Percentiles rank a stretch among this genome's conserved stretches.
Evolutionary conservation across 2,329 filamentous ascomycete species (phyloP).

Genomic region (Metarhizium sp.): DNA sequence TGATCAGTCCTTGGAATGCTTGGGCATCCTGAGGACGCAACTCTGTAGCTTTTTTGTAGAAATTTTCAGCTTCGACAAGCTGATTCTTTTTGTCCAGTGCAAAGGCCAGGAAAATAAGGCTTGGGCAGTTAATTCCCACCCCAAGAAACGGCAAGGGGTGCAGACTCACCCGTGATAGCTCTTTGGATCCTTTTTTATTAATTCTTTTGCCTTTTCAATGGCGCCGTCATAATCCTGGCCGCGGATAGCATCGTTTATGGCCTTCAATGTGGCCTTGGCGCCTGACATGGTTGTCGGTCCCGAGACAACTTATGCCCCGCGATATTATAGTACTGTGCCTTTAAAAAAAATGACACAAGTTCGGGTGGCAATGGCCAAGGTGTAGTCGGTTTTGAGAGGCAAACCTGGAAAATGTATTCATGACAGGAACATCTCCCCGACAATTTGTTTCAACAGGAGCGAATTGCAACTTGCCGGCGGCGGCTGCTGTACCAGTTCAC

Average conservation of each 20-base stretch:
- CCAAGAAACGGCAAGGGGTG: not conserved
- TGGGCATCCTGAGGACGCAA: constrained; percentile 70
- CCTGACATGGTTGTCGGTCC: constrained; percentile 31
- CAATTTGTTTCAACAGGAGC: not conserved
- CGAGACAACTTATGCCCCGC: not conserved
- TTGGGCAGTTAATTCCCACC: constrained; percentile 21
- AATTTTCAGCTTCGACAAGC: constrained; percentile 62
- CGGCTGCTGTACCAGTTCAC: not conserved
- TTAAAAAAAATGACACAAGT: not conserved
- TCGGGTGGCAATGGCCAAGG: not conserved
- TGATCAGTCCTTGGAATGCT: constrained; percentile 83
- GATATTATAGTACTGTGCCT: not conserved
- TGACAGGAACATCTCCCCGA: not conserved
- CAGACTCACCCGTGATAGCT: constrained; percentile 68
- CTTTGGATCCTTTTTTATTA: constrained; percentile 62
- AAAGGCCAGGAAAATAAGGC: constrained; percentile 80
- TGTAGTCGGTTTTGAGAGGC: not conserved
- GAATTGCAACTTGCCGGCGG: not conserved
- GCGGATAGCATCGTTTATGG: constrained; percentile 69
- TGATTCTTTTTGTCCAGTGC: constrained; percentile 69
- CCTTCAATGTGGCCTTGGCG: constrained; percentile 69
- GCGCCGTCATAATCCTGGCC: constrained; percentile 72
- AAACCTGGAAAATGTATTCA: not conserved
- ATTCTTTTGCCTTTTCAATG: constrained; percentile 54
- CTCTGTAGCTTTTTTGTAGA: constrained; percentile 63